Base-by-base conservation (phyloP, 805 yeast genomes). In the Ogataea ramenticola region DNA sequence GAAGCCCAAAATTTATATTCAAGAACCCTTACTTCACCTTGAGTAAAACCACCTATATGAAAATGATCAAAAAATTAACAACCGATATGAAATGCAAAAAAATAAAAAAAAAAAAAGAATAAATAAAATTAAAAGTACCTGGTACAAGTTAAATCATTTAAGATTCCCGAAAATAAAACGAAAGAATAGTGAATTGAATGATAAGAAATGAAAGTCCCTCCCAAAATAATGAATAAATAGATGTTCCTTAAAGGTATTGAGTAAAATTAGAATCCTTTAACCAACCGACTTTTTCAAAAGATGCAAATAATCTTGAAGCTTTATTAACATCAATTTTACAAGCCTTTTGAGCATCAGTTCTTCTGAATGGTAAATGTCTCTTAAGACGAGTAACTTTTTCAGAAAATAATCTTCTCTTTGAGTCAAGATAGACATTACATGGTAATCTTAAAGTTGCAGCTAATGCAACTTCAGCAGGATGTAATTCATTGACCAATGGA, bases 341-440 rank as follows among this genome's bases (percentile, higher is more conserved):
- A 6, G 97, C 96, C 70, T 93, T 93, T 66, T 91, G 98, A 8
- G 97, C 96, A 65, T 91, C 99, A 0, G 98, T 93, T 66, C 97
- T 82, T 66, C 96, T 81, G 67, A 91, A 91, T 24, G 93, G 91
- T 58, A 80, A 70, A 26, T 82, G 82, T 41, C 71, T 67, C 53
- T 77, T 78, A 54, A 80, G 64, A 42, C 96, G 77, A 52, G 79
- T 79, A 29, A 90, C 93, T 67, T 89, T 91, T 62, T 91, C 98
- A 46, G 80, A 78, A 65, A 91, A 93, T 24, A 91, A 72, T 51
- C 98, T 75, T 64, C 89, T 79, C 66, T 85, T 85, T 16, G 88
- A 81, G 55, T 77, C 82, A 60, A 85, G 71, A 62, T 90, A 91
- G 31, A 90, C 79, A 48, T 82, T 85, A 46, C 89, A 83, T 10